Evolutionary conservation across 306 rosid genomes (phyloP), one percentile per base, ranked within the genome.

Genomic region (Cicer cuneatum): DNA sequence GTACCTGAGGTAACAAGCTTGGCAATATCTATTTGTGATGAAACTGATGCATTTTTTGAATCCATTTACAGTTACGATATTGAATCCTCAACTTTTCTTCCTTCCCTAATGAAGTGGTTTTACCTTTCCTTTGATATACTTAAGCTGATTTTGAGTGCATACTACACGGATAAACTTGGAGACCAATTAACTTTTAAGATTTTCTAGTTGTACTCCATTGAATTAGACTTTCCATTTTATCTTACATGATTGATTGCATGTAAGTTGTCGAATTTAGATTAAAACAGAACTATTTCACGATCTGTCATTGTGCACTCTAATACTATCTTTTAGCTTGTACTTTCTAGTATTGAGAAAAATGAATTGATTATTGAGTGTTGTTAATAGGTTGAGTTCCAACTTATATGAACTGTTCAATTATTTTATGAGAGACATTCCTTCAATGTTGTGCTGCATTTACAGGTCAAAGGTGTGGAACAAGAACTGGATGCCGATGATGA

Each of bases 381-480:
- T 41, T 42, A 69, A 75, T 35, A 39, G 48, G 66, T 62, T 62
- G 73, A 48, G 8, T 66, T 72, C 58, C 53, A 72, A 14, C 51
- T 69, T 24, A 10, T 66, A 66, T 1, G 11, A 67, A 8, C 38
- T 2, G 39, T 63, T 63, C 42, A 41, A 41, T 14, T 43, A 18
- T 54, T 29, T 58, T 62, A 35, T 62, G 38, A 66, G 71, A 19
- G 51, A 33, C 42, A 39, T 60, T 16, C 4, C 60, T 75, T 19
- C 46, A 39, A 75, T 41, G 65, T 10, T 69, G 54, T 73, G 39
- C 10, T 75, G 43, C 71, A 59, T 78, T 60, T 84, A 60, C 89
- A 94, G 98, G 96, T 94, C 68, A 94, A 91, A 87, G 84, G 88
- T 18, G 98, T 94, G 46, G 97, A 91, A 83, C 88, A 94, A 86